Evolutionary conservation across 192 early-diverging fungal species (phyloP).

Genomic region (Phlyctochytrium bullatum): DNA sequence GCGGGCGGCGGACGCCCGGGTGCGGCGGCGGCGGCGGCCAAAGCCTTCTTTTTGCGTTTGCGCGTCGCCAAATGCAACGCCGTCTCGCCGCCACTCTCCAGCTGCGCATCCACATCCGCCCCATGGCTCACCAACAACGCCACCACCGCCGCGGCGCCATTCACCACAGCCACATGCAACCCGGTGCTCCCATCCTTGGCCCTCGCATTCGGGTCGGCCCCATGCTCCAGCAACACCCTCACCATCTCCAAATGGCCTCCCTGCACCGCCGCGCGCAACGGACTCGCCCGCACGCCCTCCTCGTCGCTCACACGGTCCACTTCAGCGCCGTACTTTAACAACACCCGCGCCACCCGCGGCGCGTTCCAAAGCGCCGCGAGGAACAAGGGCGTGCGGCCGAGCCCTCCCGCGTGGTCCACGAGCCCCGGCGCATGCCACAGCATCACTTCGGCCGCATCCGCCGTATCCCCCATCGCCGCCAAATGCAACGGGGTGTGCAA

Average conservation of each 20-base stretch:
- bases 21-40: neutral
- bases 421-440: neutral
- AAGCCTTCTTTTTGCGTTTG: neutral
- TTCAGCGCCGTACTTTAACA: neutral
- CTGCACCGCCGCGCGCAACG: constrained; percentile 6
- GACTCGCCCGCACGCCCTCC: neutral
- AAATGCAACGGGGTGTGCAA: neutral
- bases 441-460: neutral
- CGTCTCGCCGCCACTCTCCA: neutral
- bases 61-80: constrained; percentile 2
- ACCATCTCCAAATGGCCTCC: constrained; percentile 5
- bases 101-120: constrained; percentile 10
- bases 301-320: neutral
- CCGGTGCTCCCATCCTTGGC: constrained; percentile 4
- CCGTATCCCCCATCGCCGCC: neutral
- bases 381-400: neutral
- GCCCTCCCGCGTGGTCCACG: neutral
- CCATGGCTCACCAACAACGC: neutral
- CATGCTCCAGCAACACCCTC: constrained; percentile 5
- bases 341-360: neutral
- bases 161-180: constrained; percentile 1
- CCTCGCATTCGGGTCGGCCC: constrained; percentile 5
- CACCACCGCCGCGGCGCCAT: neutral
- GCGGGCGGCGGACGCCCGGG: neutral
- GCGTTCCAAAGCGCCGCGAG: constrained; percentile 5